phyloP scores from a whole-genome alignment of 805 yeast species.

The Schwanniomyces polymorphus region DNA sequence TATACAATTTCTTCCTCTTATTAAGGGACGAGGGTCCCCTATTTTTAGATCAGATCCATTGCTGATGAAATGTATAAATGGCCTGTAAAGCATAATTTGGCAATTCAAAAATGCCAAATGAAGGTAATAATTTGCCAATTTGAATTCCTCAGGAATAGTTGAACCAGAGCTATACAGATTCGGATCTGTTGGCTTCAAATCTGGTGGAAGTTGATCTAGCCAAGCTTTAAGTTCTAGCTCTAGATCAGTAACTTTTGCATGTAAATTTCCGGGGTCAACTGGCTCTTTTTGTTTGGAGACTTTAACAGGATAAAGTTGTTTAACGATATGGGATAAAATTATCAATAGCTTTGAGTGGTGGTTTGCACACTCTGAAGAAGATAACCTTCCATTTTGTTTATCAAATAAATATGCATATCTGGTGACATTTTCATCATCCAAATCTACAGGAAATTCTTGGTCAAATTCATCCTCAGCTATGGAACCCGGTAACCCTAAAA shows the following conservation, averaged over 20 bases:
- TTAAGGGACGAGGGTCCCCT: conserved; percentile 59
- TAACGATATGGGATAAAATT: conserved; percentile 69
- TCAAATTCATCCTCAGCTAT: conserved; percentile 78
- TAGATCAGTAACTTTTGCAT: conserved; percentile 53
- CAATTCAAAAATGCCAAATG: conserved; percentile 75
- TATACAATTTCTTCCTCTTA: conserved; percentile 80
- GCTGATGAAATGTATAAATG: conserved; percentile 81
- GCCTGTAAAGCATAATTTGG: conserved; percentile 79
- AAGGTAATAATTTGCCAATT: conserved; percentile 72
- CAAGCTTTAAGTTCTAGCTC: conserved; percentile 71
- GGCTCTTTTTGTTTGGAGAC: conserved; percentile 22
- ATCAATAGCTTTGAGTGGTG: conserved; percentile 76
- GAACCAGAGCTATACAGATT: conserved; percentile 15
- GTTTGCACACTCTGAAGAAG: conserved; percentile 80
- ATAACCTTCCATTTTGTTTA: conserved; percentile 51
- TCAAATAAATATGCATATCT: conserved; percentile 53
- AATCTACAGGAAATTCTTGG: conserved; percentile 80
- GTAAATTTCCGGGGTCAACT: conserved; percentile 35
- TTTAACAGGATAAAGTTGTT: conserved; percentile 73
- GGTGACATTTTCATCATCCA: conserved; percentile 86
- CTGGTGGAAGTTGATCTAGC: conserved; percentile 69
- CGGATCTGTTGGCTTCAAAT: conserved; percentile 73
- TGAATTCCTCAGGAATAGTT: conserved; percentile 52
- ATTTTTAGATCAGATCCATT: conserved; percentile 42
- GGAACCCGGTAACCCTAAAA: conserved; percentile 81